Percentiles rank a stretch among this genome's conserved stretches.
Conservation (phyloP, 2,329 filamentous ascomycete genomes). For the Hortaea werneckii region DNA sequence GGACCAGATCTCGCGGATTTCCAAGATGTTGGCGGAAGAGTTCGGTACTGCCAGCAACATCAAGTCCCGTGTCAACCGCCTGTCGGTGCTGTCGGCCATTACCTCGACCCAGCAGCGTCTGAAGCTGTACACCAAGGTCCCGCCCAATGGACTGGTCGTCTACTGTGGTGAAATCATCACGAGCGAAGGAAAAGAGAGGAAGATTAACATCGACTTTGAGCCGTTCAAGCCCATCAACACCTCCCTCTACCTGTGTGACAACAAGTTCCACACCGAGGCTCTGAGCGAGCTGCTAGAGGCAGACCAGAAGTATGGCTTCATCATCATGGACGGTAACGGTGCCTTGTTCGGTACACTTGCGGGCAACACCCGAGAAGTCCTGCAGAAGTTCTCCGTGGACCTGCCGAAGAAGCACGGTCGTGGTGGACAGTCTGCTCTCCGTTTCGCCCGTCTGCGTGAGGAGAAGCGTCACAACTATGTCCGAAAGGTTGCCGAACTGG, state of each 20-base stretch:
- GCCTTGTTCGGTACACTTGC: constrained; percentile 93
- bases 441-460: constrained; percentile 98
- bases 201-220: constrained; percentile 99
- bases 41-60: constrained; percentile 93
- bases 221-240: constrained; percentile 99
- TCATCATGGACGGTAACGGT: constrained; percentile 99
- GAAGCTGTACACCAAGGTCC: constrained; percentile 98
- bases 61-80: constrained; percentile 97
- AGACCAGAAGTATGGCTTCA: constrained; percentile 98
- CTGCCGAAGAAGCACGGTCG: constrained; percentile 99
- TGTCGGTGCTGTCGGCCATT: constrained; percentile 95
- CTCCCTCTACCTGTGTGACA: constrained; percentile 97
- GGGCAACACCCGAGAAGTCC: constrained; percentile 90
- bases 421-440: constrained; percentile 98
- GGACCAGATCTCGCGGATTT: constrained; percentile 89
- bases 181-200: constrained; percentile 93
- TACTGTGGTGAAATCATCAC: constrained; percentile 99
- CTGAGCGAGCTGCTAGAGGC: constrained; percentile 94
- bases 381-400: constrained; percentile 98
- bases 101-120: constrained; percentile 98
- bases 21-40: constrained; percentile 98
- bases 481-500: constrained; percentile 93
- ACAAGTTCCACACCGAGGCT: constrained; percentile 98
- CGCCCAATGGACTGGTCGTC: constrained; percentile 91
- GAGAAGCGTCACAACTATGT: constrained; percentile 99